Conservation (phyloP, 495 filamentous ascomycete species). For the Tuber microsphaerosporum region DNA sequence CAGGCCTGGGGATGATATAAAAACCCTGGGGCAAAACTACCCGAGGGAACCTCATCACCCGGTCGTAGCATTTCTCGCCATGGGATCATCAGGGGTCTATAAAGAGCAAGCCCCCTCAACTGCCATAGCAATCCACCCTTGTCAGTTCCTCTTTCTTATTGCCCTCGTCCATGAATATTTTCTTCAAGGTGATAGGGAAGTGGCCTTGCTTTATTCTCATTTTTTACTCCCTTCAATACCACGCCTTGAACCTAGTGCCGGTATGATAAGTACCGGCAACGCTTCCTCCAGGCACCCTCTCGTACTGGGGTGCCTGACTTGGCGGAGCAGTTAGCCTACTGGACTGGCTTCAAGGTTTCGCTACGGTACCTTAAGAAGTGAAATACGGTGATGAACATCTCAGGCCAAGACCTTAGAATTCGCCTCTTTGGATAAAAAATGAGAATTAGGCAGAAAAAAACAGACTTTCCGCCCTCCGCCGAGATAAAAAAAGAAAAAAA, state of each 20-base stretch:
- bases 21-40: not conserved
- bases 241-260: not conserved
- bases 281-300: not conserved
- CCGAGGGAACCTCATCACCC: not conserved
- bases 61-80: not conserved
- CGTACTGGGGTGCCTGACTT: too few species aligned
- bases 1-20: not conserved
- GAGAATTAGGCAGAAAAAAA: not conserved
- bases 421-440: not conserved
- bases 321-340: not conserved
- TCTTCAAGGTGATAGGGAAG: not conserved
- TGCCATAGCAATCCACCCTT: not conserved
- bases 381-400: not conserved
- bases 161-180: not conserved
- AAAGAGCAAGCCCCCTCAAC: not conserved
- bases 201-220: not conserved
- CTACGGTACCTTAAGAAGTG: too few species aligned
- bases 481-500: not conserved
- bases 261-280: not conserved
- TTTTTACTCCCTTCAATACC: not conserved
- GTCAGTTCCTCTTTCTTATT: not conserved
- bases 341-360: not conserved
- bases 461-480: not conserved
- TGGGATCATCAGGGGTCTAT: not conserved
- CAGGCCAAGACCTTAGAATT: not conserved